Evolutionary conservation across 2,329 filamentous ascomycete species (phyloP).

Genomic region (Trichoderma lentiforme): DNA sequence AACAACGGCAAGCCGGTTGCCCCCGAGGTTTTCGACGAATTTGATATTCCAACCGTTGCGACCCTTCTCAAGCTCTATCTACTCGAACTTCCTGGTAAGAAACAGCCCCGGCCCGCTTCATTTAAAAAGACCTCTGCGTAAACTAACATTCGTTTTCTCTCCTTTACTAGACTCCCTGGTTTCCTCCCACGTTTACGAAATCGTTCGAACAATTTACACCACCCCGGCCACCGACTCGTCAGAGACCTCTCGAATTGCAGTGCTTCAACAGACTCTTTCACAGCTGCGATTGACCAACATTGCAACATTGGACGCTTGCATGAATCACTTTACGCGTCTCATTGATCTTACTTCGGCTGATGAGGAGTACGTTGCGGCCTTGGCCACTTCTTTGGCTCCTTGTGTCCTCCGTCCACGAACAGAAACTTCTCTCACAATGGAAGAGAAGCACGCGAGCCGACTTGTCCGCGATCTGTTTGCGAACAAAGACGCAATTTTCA

Average conservation of each 20-base stretch:
- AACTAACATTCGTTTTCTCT: neutral
- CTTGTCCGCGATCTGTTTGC: conserved; percentile 88
- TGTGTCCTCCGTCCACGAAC: conserved; percentile 84
- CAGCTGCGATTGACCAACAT: conserved; percentile 96
- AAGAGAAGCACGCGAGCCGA: conserved; percentile 89
- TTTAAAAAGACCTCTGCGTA: neutral
- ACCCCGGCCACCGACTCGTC: conserved; percentile 73
- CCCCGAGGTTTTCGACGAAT: conserved; percentile 75
- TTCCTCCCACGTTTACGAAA: conserved; percentile 97
- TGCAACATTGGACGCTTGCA: conserved; percentile 95
- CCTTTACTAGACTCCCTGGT: conserved; percentile 80
- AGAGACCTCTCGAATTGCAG: conserved; percentile 77
- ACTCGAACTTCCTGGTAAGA: conserved; percentile 84
- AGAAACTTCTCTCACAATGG: conserved; percentile 88
- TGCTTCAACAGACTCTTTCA: conserved; percentile 92
- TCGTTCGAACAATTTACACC: conserved; percentile 94
- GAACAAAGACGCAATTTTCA: conserved; percentile 94
- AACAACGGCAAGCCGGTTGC: conserved; percentile 84
- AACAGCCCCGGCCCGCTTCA: neutral
- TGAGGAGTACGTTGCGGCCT: conserved; percentile 72
- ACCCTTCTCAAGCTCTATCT: conserved; percentile 92
- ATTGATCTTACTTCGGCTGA: conserved; percentile 97
- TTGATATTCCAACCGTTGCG: conserved; percentile 91
- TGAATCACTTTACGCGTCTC: conserved; percentile 95
- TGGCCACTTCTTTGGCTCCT: conserved; percentile 73